Conservation (phyloP, 169 alveolate species). For the Plasmodium chabaudi region DNA sequence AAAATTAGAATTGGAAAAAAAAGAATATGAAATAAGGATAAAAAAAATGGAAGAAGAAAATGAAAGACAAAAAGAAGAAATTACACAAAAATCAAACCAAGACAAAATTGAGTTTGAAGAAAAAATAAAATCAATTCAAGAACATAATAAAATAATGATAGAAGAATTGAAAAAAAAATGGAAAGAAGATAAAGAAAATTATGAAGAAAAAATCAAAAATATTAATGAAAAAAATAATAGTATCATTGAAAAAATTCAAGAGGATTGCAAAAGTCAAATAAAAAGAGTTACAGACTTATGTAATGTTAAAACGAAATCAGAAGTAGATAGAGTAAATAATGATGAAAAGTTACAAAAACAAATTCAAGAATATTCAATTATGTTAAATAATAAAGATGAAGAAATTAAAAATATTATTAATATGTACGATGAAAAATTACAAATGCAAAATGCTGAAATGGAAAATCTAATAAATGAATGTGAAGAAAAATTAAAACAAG, state of each 20-base stretch:
- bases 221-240: background rate
- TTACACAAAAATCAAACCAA: background rate
- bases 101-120: background rate
- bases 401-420: conserved; percentile 24
- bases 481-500: conserved; percentile 26
- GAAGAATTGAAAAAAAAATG: background rate
- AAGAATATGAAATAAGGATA: background rate
- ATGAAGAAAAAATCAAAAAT: background rate
- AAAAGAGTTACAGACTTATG: conserved; percentile 4
- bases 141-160: background rate
- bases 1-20: background rate
- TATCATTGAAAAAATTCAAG: conserved; percentile 7
- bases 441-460: conserved; percentile 46
- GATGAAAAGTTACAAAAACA: conserved; percentile 19
- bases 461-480: conserved; percentile 40
- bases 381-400: conserved; percentile 40
- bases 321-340: conserved; percentile 10
- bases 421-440: conserved; percentile 27
- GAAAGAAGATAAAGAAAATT: background rate
- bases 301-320: conserved; percentile 3
- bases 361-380: conserved; percentile 20
- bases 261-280: conserved; percentile 25
- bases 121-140: conserved; percentile 2
- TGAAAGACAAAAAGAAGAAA: background rate
- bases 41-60: conserved; percentile 10